Base-by-base conservation (phyloP, 2,329 filamentous ascomycete genomes). In the Stemphylium vesicarium region DNA sequence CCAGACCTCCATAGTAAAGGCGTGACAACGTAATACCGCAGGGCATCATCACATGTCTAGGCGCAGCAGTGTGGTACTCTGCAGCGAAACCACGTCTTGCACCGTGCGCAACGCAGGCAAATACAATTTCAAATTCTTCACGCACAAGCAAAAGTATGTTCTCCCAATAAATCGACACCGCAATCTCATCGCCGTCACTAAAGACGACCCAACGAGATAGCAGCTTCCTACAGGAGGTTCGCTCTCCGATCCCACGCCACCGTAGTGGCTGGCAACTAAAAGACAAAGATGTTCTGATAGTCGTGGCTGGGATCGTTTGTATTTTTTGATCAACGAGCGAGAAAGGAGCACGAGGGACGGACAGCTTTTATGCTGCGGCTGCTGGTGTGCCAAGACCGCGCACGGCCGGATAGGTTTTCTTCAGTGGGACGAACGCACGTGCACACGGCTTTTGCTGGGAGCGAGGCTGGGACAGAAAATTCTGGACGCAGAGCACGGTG, bases 131-230 rank as follows among this genome's bases (percentile, higher is more conserved):
- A 32, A 20, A 11, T 4, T 48, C 33, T 24, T 29, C 11, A 11
- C 15, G 12, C 26, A 38, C 31, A 42, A 18, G 46, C 48, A 55
- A 74, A 55, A 74, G 76, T 77, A 82, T 85, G 84, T 86, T 78
- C 86, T 86, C 86, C 84, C 52, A 59, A 81, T 88, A 83, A 75
- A 84, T 88, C 85, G 86, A 88, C 87, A 88, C 88, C 84, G 81
- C 78, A 78, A 79, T 78, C 84, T 81, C 85, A 86, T 88, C 84
- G 86, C 85, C 85, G 82, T 87, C 86, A 88, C 71, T 83, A 61
- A 86, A 89, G 85, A 86, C 79, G 84, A 88, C 85, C 78, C 85
- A 69, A 84, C 85, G 85, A 82, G 81, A 81, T 80, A 78, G 79
- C 82, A 85, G 88, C 85, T 89, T 89, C 86, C 87, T 89, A 88